Evolutionary conservation across 805 yeast species (phyloP), one percentile per base, ranked within the genome.

Genomic region (Naumovozyma castellii): DNA sequence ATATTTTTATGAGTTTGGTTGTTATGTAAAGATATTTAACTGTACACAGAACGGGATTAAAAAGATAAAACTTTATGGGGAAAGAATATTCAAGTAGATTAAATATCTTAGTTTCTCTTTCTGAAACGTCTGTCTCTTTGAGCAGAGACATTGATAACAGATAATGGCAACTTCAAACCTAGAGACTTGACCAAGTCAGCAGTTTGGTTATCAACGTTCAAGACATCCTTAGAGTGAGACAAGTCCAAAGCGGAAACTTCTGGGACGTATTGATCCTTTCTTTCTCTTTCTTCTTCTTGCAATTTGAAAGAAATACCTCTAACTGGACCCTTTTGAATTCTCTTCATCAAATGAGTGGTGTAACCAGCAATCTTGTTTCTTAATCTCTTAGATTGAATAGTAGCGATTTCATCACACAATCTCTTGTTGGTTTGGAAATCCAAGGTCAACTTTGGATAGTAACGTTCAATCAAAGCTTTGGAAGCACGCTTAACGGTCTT

Each of bases 311-410:
- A 92, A 63, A 92, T 94, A 78, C 99, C 99, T 82, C 97, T 88
- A 65, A 92, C 99, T 78, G 99, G 99, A 71, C 99, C 99, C 81
- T 90, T 92, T 77, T 94, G 97, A 69, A 92, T 92, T 80, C 99
- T 88, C 81, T 86, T 92, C 98, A 92, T 94, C 73, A 92, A 82
- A 75, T 92, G 99, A 67, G 98, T 92, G 74, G 98, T 92, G 95
- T 90, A 92, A 72, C 99, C 99, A 71, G 99, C 98, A 66, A 92
- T 94, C 86, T 92, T 92, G 92, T 92, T 92, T 80, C 99, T 92
- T 73, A 92, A 84, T 77, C 99, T 86, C 84, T 92, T 92, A 66
- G 98, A 86, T 73, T 90, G 97, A 69, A 92, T 94, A 72, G 84
- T 88, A 59, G 99, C 98, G 64, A 92, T 88, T 75, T 94, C 96